Conservation (phyloP, 441 rosid species). For the Geranium incanum region DNA sequence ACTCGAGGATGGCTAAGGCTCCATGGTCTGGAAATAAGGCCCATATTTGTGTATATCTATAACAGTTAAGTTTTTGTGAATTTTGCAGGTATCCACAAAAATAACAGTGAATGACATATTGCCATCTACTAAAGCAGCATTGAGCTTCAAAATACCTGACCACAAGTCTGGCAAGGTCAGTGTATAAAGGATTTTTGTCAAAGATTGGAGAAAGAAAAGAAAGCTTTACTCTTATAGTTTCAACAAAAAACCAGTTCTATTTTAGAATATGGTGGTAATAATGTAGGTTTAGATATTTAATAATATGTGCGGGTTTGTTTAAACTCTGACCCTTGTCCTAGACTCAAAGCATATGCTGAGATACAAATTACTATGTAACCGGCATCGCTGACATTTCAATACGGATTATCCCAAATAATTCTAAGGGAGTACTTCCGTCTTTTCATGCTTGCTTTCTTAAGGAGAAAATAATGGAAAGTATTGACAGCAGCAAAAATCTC, state of each 20-base stretch:
- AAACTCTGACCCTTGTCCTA: neutral
- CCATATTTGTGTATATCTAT: slow-evolving; percentile 1
- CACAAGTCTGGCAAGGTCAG: slow-evolving; percentile 89
- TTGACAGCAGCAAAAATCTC: neutral
- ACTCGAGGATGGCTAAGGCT: no score
- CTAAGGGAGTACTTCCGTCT: neutral
- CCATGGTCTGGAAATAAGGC: no score
- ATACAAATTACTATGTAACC: neutral
- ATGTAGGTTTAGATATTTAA: neutral
- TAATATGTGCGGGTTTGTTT: neutral
- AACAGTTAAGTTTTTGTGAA: slow-evolving; percentile 6
- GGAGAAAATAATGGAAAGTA: neutral
- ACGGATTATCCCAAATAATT: neutral
- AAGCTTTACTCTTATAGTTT: neutral
- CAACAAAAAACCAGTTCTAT: no score
- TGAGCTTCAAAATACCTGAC: slow-evolving; percentile 71
- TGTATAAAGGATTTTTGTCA: slow-evolving; percentile 17
- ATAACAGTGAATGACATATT: slow-evolving; percentile 50
- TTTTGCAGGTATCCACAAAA: slow-evolving; percentile 54
- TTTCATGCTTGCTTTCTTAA: neutral
- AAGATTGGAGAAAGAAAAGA: neutral
- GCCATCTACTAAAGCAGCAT: slow-evolving; percentile 50
- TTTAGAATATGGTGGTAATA: neutral
- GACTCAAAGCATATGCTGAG: neutral
- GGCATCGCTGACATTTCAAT: neutral